These are phyloP conservation scores for Nakazawaea ishiwadae DNA, from an alignment of 805 yeast genomes.

Conservation along the genomic window DNA sequence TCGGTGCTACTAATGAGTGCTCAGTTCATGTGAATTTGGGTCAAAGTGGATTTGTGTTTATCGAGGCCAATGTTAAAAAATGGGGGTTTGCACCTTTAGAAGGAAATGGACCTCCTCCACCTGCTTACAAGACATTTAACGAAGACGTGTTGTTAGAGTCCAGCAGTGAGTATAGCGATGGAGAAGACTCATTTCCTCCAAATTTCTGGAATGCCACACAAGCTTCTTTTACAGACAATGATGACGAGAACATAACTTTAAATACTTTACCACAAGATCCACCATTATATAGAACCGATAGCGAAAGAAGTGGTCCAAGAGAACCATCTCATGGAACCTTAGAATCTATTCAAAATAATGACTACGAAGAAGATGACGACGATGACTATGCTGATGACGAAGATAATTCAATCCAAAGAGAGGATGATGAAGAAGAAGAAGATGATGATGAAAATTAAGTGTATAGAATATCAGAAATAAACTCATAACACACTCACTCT, in stretches of 20 bases:
- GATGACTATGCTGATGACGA: slow-evolving; percentile 11
- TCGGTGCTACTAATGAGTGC: slow-evolving; percentile 83
- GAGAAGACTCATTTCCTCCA: slow-evolving; percentile 57
- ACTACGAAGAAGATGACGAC: not conserved
- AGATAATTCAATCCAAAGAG: not conserved
- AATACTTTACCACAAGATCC: slow-evolving; percentile 34
- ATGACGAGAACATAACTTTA: slow-evolving; percentile 38
- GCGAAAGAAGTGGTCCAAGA: slow-evolving; percentile 9
- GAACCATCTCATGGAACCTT: no score
- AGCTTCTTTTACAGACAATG: slow-evolving; percentile 30
- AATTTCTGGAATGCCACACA: slow-evolving; percentile 41
- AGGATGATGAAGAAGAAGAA: no score
- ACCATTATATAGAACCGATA: slow-evolving; percentile 28
- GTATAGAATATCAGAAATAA: no score
- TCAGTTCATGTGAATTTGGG: slow-evolving; percentile 87
- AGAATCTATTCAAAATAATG: not conserved
- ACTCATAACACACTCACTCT: no score
- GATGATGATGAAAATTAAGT: not conserved
- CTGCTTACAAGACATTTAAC: slow-evolving; percentile 78
- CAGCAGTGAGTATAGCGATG: slow-evolving; percentile 43
- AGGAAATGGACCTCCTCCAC: slow-evolving; percentile 90
- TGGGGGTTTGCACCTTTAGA: slow-evolving; percentile 94
- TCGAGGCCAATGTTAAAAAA: slow-evolving; percentile 89
- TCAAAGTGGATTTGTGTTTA: slow-evolving; percentile 81
- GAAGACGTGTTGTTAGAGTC: slow-evolving; percentile 75